Base-by-base conservation (phyloP, 202 grass and related monocot species). In the Hordeum pubiflorum region DNA sequence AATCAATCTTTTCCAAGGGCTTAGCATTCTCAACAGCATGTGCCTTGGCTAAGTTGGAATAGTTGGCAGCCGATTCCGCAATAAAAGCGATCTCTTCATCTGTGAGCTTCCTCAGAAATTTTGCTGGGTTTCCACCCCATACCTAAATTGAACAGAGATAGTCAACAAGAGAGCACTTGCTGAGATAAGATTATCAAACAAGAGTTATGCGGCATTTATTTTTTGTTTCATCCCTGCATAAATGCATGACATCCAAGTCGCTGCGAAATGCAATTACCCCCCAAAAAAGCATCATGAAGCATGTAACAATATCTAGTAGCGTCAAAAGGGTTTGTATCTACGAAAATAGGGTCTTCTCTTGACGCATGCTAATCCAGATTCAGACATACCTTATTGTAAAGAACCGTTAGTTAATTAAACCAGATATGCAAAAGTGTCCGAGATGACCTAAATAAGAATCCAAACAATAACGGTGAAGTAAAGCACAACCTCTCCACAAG, bases 71-170 rank as follows among this genome's bases (percentile, higher is more conserved):
- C n/a, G 90, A 95, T 61, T 95, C 46, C 7, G 84, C 46, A 18
- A 98, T 93, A 69, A 98, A 95, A 67, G 90, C 60, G 9, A 93
- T 91, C 75, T 95, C 92, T 5, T 78, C 85, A 21, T 76, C 90
- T 4, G 90, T 95, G 44, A 98, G 83, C 70, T 98, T 98, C 74
- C 96, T 91, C 74, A 95, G 80, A 74, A 93, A 95, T 74, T 92
- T 89, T 1, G 92, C 92, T n/a, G 95, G 95, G 76, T 98, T 98
- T 50, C 95, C 92, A 79, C 90, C 90, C 92, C 96, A 95, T 74
- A 93, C 92, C 92, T 93, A 63, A 72, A 77, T 38, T 76, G 31
- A 86, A 86, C 21, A 80, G 24, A 76, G 24, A 24, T 33, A 46
- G 78, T 66, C 77, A 89, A 60, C 61, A 82, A 36, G 12, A 71